Conservation (phyloP, 2,329 filamentous ascomycete species). For the Aquanectria penicillioides region DNA sequence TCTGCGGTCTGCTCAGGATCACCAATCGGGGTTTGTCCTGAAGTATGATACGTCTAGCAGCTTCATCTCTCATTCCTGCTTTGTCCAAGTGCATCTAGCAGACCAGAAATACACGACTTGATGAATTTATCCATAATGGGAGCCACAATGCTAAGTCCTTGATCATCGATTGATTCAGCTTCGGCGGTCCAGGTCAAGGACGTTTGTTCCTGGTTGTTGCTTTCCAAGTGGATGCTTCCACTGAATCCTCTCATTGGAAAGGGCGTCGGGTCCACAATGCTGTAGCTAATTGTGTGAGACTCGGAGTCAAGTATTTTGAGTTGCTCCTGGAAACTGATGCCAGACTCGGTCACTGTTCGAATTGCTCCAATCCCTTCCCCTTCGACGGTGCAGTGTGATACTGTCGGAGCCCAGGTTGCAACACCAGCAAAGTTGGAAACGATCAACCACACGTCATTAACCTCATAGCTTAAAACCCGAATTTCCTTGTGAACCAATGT, state of each 20-base stretch:
- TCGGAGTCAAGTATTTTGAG: background rate
- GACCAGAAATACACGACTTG: background rate
- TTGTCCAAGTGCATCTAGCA: background rate
- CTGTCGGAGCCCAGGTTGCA: background rate
- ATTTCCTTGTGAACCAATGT: background rate
- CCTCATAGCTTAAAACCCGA: background rate
- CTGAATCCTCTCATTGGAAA: slow-evolving; percentile 4
- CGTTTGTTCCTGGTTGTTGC: background rate
- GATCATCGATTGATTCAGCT: background rate
- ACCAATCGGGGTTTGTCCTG: too few relatives aligned
- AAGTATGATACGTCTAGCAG: too few relatives aligned
- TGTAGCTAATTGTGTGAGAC: slow-evolving; percentile 2
- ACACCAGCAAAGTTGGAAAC: background rate
- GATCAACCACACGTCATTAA: background rate
- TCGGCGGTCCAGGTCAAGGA: background rate
- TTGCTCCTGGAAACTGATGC: background rate
- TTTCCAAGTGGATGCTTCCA: background rate
- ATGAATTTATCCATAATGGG: slow-evolving; percentile 4
- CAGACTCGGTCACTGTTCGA: background rate
- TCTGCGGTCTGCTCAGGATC: too few relatives aligned
- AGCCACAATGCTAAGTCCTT: background rate
- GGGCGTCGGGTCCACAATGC: background rate
- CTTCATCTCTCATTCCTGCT: too few relatives aligned
- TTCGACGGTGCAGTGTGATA: background rate
- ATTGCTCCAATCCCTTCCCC: background rate